A percentile compares a stretch with the other conserved stretches of the same genome.
Evolutionary conservation across 2,329 filamentous ascomycete species (phyloP).

Genomic region (Graphiopsis chlorocephala): DNA sequence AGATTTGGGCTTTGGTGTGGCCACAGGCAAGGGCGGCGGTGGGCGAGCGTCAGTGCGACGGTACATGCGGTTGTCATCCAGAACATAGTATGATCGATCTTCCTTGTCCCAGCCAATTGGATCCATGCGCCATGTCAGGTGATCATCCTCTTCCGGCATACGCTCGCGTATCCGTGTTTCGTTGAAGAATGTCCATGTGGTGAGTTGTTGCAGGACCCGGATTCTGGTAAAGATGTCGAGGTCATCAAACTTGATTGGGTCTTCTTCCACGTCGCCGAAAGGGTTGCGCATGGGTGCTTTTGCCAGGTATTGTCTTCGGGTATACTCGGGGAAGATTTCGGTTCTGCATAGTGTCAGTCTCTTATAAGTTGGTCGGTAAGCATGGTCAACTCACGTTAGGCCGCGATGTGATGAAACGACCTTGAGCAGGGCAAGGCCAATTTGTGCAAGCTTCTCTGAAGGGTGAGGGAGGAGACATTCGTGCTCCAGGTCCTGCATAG

Average conservation of each 20-base stretch:
- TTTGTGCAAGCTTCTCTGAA: slow-evolving; percentile 71
- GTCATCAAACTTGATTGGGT: slow-evolving; percentile 69
- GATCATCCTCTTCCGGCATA: slow-evolving; percentile 74
- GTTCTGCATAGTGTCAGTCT: slow-evolving; percentile 50
- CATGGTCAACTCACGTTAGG: slow-evolving; percentile 65
- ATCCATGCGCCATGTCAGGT: slow-evolving; percentile 58
- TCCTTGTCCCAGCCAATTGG: slow-evolving; percentile 85
- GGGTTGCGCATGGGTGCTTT: slow-evolving; percentile 79
- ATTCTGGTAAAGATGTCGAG: slow-evolving; percentile 84
- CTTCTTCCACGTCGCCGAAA: slow-evolving; percentile 77
- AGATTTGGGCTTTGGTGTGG: slow-evolving; percentile 52
- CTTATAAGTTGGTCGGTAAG: background rate
- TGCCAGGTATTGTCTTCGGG: slow-evolving; percentile 80
- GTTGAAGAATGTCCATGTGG: slow-evolving; percentile 83
- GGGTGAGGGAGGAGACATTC: slow-evolving; percentile 77
- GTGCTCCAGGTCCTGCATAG: slow-evolving; percentile 72
- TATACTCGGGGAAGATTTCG: slow-evolving; percentile 91
- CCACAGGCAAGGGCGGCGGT: slow-evolving; percentile 50
- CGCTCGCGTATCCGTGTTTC: slow-evolving; percentile 82
- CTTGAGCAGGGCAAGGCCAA: slow-evolving; percentile 85
- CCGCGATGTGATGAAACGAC: slow-evolving; percentile 91
- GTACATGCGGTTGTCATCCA: slow-evolving; percentile 93
- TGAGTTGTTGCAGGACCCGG: slow-evolving; percentile 79
- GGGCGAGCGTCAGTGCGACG: slow-evolving; percentile 74
- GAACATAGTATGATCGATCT: slow-evolving; percentile 81